Evolutionary conservation across 2,329 filamentous ascomycete genomes (phyloP).

Genomic region (Penicillium sp.): DNA sequence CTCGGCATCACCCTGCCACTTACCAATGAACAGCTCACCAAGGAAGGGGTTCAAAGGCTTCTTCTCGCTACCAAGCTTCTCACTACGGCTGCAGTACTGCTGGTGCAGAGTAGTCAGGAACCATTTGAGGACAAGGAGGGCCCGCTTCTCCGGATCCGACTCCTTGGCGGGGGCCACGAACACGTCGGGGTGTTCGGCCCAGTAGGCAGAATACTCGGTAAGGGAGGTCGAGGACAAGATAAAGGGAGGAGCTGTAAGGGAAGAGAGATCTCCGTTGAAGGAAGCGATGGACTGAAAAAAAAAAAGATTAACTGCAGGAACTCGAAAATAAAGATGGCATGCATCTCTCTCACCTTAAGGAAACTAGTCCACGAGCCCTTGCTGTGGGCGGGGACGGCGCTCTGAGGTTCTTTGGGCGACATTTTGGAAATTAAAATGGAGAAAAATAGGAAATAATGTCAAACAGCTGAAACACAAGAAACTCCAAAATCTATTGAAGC

Average conservation of each 20-base stretch:
- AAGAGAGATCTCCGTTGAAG: conserved; percentile 79
- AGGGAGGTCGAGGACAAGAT: conserved; percentile 77
- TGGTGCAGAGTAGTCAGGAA: conserved; percentile 92
- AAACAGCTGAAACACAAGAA: background rate
- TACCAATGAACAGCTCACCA: conserved; percentile 89
- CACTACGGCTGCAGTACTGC: conserved; percentile 73
- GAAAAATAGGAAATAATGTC: background rate
- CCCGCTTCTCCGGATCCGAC: conserved; percentile 75
- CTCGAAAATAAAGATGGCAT: background rate
- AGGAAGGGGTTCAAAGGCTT: conserved; percentile 97
- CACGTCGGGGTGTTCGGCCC: conserved; percentile 74
- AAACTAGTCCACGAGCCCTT: conserved; percentile 51
- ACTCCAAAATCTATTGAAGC: background rate
- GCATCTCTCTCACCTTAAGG: conserved; percentile 42
- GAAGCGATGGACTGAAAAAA: conserved; percentile 66
- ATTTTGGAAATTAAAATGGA: conserved; percentile 12
- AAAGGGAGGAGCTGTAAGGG: conserved; percentile 77
- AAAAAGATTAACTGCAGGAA: conserved; percentile 7
- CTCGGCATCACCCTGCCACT: conserved; percentile 68
- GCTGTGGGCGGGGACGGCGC: conserved; percentile 42
- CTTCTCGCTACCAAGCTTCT: conserved; percentile 87
- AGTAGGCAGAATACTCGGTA: conserved; percentile 79
- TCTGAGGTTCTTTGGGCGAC: conserved; percentile 39
- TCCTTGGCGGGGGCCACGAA: conserved; percentile 82
- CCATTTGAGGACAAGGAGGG: conserved; percentile 90